Evolutionary conservation across 345 rosid genomes (phyloP), one percentile per base, ranked within the genome.

Genomic region (Streptanthus diversifolius): DNA sequence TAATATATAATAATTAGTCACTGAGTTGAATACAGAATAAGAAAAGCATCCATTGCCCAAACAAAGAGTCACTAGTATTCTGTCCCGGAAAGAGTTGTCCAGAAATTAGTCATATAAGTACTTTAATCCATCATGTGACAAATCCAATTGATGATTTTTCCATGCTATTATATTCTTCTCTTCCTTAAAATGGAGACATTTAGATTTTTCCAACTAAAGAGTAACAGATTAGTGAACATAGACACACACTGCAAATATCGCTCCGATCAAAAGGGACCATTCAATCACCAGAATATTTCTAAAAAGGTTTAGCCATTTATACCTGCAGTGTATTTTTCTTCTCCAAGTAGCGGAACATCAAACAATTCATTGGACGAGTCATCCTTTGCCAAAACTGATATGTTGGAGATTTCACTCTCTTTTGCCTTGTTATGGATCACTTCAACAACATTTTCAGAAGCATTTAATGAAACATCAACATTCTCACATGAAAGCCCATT

Each of bases 281-380:
- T 41, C 63, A 51, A 43, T 47, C 45, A 69, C 30, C 37, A 63
- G 24, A 74, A 22, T 33, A 15, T 8, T 10, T 52, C 1, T 6
- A 10, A 19, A 30, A 21, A 24, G 7, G 66, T 57, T 73, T 51
- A 48, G 21, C 19, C 40, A 60, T 48, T 37, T 64, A 70, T 88
- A 95, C 97, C 97, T 83, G 89, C 57, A 68, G 90, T 60, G 43
- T 75, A 69, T 62, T 84, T 91, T 32, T 84, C 88, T 54, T 84
- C 99, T 70, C 83, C 87, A 72, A 80, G 72, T 73, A 87, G 82
- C 32, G 98, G 98, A 75, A 88, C 93, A 73, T 95, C 93, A 55
- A 83, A 87, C 72, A 90, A 80, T 73, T 48, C 79, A 22, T 79
- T 79, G 53, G 86, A 73, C 25, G 71, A 77, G 37, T 52, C 90